Evolutionary conservation across 768 basidiomycete species (phyloP).

Genomic region (Podaxis sp.): DNA sequence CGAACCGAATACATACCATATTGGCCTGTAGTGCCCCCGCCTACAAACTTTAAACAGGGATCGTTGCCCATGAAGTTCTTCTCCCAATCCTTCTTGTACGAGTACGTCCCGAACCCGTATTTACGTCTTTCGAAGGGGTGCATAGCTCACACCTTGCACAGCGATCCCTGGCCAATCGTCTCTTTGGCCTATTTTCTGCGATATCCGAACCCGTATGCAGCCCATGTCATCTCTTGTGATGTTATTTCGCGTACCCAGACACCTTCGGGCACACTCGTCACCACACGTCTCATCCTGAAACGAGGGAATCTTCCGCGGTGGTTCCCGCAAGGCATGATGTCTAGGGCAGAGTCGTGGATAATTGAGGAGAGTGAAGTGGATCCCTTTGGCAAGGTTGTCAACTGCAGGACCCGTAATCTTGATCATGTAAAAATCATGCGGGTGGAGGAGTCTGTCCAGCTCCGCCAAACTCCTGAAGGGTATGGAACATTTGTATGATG

Average conservation of each 20-base stretch:
- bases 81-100: constrained; percentile 53
- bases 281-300: constrained; percentile 91
- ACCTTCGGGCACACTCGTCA: constrained; percentile 71
- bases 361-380: constrained; percentile 95
- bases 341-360: constrained; percentile 90
- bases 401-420: constrained; percentile 83
- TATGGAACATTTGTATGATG: constrained; percentile 31
- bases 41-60: constrained; percentile 20
- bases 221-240: constrained; percentile 94
- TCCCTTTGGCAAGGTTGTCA: constrained; percentile 71
- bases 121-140: not conserved
- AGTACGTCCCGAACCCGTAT: constrained; percentile 33
- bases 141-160: constrained; percentile 29
- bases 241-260: constrained; percentile 83
- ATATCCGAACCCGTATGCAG: constrained; percentile 93
- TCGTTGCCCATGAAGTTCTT: constrained; percentile 54
- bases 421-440: constrained; percentile 95
- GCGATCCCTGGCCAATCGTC: constrained; percentile 93
- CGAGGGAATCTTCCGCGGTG: constrained; percentile 88
- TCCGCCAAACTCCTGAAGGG: constrained; percentile 72
- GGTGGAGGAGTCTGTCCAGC: constrained; percentile 77
- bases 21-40: not conserved
- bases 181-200: constrained; percentile 92
- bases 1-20: not conserved
- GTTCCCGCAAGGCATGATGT: constrained; percentile 82